These are phyloP conservation scores for Psilocybe cubensis DNA, from an alignment of 768 basidiomycete genomes.

Conservation along the genomic window DNA sequence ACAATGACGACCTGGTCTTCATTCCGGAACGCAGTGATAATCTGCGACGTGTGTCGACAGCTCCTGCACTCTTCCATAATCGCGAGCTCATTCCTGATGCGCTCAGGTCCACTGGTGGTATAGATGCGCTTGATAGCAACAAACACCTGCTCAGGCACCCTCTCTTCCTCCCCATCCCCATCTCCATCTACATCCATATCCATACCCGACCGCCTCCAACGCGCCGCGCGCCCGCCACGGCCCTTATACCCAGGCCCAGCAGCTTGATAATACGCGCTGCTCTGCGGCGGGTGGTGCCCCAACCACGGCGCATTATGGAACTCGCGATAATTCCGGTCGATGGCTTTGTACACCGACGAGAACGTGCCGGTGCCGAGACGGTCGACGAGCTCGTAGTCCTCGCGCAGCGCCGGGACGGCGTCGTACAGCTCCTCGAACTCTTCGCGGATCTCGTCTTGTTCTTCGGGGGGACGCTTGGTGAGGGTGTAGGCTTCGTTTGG, in stretches of 20 bases:
- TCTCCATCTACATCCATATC: slow-evolving; percentile 9
- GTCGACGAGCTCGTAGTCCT: slow-evolving; percentile 82
- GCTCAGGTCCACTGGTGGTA: slow-evolving; percentile 91
- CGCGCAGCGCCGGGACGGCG: slow-evolving; percentile 65
- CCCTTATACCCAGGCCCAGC: slow-evolving; percentile 32
- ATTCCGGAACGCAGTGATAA: slow-evolving; percentile 93
- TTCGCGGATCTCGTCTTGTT: slow-evolving; percentile 70
- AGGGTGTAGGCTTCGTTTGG: slow-evolving; percentile 67
- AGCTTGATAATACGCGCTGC: slow-evolving; percentile 71
- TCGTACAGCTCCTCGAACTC: slow-evolving; percentile 78
- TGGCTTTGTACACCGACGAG: slow-evolving; percentile 98
- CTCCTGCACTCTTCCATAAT: slow-evolving; percentile 88
- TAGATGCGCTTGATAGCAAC: slow-evolving; percentile 98
- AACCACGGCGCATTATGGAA: slow-evolving; percentile 82
- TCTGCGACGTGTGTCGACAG: slow-evolving; percentile 86
- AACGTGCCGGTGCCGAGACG: slow-evolving; percentile 97
- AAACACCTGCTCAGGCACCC: slow-evolving; percentile 56
- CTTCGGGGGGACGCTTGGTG: slow-evolving; percentile 58
- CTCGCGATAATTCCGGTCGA: slow-evolving; percentile 78
- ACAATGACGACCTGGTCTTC: slow-evolving; percentile 92
- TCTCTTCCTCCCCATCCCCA: slow-evolving; percentile 3
- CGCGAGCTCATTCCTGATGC: slow-evolving; percentile 90
- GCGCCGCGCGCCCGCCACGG: slow-evolving; percentile 23
- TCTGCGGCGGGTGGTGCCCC: slow-evolving; percentile 60
- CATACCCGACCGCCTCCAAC: slow-evolving; percentile 7